A percentile compares a stretch with the other conserved stretches of the same genome.
phyloP scores from a whole-genome alignment of 1,284 basidiomycete species.

The Apiotrichum mycotoxinovorans region DNA sequence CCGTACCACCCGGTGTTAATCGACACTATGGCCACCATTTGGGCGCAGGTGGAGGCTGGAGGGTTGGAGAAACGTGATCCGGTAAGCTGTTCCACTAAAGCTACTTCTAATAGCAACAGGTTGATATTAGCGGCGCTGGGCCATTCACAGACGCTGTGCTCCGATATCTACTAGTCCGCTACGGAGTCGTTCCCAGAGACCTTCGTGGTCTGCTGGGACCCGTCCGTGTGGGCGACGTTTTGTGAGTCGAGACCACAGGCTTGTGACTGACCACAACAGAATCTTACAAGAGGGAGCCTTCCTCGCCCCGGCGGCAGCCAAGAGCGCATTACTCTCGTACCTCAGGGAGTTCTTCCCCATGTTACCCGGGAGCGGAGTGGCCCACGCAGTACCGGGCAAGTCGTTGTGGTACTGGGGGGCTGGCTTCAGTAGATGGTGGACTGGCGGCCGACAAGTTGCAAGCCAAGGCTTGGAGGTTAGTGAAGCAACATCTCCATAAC shows the following conservation, averaged over 20 bases:
- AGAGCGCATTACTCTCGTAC: slow-evolving; percentile 5
- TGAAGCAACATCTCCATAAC: not conserved
- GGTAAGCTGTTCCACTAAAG: not conserved
- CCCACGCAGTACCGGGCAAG: slow-evolving; percentile 6
- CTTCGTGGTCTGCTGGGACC: slow-evolving; percentile 24
- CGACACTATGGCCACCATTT: slow-evolving; percentile 31
- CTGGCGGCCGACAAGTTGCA: slow-evolving; percentile 11
- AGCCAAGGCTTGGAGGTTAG: slow-evolving; percentile 1
- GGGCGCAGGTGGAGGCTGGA: slow-evolving; percentile 8
- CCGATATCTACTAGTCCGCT: slow-evolving; percentile 36
- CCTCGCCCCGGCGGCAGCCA: slow-evolving; percentile 11
- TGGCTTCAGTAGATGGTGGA: slow-evolving; percentile 12
- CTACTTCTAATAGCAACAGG: slow-evolving; percentile 9
- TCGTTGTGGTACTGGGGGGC: slow-evolving; percentile 22
- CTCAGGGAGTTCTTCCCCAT: slow-evolving; percentile 18
- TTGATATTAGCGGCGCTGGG: slow-evolving; percentile 33
- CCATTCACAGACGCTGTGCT: slow-evolving; percentile 35
- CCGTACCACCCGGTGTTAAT: slow-evolving; percentile 34
- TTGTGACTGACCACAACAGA: not conserved
- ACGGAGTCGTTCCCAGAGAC: slow-evolving; percentile 33
- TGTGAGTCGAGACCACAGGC: slow-evolving; percentile 19
- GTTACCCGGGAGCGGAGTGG: slow-evolving; percentile 13
- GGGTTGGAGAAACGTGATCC: not conserved
- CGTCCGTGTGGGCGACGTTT: slow-evolving; percentile 36
- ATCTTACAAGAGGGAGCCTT: slow-evolving; percentile 20